Conservation (phyloP, 116 monocot genomes). For the Phalaenopsis hybrid region DNA sequence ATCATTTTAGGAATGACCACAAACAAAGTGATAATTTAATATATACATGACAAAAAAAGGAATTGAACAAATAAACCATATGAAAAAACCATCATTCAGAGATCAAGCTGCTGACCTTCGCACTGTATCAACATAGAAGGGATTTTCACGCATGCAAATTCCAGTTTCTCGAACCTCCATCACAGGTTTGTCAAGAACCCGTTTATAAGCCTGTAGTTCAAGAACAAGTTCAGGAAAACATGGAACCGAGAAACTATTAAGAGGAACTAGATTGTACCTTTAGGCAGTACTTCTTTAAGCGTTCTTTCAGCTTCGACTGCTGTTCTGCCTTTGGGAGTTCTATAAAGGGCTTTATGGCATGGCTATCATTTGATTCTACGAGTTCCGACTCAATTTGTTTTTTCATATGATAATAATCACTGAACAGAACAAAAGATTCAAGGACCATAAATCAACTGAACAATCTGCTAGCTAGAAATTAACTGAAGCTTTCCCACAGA, state of each 20-base stretch:
- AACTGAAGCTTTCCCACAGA: not conserved
- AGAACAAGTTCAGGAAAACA: not conserved
- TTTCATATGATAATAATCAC: conserved; percentile 94
- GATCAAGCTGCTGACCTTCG: conserved; percentile 49
- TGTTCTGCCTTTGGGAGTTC: conserved; percentile 82
- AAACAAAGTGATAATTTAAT: not conserved
- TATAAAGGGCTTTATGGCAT: conserved; percentile 51
- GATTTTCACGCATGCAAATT: conserved; percentile 99
- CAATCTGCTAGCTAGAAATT: not conserved
- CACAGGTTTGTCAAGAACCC: conserved; percentile 86
- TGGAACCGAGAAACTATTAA: not conserved
- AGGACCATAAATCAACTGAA: not conserved
- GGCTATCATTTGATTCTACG: conserved; percentile 39
- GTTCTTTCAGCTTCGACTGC: conserved; percentile 75
- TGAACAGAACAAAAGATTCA: conserved; percentile 15
- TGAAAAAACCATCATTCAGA: not conserved
- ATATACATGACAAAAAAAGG: not conserved
- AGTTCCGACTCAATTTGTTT: conserved; percentile 91
- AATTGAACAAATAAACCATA: not conserved
- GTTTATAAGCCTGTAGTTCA: conserved; percentile 73
- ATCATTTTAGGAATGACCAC: not conserved
- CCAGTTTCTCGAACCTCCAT: conserved; percentile 92
- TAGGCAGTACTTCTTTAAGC: conserved; percentile 89
- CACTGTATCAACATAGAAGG: conserved; percentile 97
- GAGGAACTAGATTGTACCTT: conserved; percentile 43